Evolutionary conservation across 1,284 basidiomycete species (phyloP).

Genomic region (Apiotrichum akiyoshidainum): DNA sequence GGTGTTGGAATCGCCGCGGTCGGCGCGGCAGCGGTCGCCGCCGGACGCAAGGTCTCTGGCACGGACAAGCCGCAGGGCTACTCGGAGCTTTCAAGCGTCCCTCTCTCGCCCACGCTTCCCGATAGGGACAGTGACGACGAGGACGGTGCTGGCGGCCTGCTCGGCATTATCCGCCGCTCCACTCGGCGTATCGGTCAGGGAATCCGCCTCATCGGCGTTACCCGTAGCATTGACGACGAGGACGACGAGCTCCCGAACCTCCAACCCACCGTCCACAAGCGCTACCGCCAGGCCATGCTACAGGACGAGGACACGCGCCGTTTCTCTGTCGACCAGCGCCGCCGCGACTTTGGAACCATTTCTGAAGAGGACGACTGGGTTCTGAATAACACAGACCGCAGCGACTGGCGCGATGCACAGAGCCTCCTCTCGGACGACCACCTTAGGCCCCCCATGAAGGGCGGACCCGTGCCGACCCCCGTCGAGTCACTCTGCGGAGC

Average conservation of each 20-base stretch:
- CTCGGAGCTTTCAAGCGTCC: neutral
- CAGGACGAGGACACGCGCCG: slow-evolving; percentile 37
- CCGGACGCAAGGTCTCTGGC: slow-evolving; percentile 4
- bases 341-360: neutral
- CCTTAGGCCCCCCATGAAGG: slow-evolving; percentile 15
- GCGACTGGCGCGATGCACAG: neutral
- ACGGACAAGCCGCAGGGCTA: slow-evolving; percentile 2
- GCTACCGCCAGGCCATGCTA: slow-evolving; percentile 34
- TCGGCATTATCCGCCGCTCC: slow-evolving; percentile 22
- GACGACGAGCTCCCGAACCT: slow-evolving; percentile 3
- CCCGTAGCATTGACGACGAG: slow-evolving; percentile 4
- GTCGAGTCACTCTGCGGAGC: slow-evolving; percentile 1
- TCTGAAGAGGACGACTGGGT: slow-evolving; percentile 2
- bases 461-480: slow-evolving; percentile 44
- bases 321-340: slow-evolving; percentile 7
- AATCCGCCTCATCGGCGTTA: slow-evolving; percentile 32
- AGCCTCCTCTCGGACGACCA: neutral
- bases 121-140: neutral
- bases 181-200: slow-evolving; percentile 28
- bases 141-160: neutral
- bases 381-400: neutral
- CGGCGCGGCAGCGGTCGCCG: neutral
- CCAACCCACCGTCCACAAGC: slow-evolving; percentile 2
- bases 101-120: neutral
- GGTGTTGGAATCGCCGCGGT: neutral